Base-by-base conservation (phyloP, 192 early-diverging fungal species). In the Diversispora eburnea region DNA sequence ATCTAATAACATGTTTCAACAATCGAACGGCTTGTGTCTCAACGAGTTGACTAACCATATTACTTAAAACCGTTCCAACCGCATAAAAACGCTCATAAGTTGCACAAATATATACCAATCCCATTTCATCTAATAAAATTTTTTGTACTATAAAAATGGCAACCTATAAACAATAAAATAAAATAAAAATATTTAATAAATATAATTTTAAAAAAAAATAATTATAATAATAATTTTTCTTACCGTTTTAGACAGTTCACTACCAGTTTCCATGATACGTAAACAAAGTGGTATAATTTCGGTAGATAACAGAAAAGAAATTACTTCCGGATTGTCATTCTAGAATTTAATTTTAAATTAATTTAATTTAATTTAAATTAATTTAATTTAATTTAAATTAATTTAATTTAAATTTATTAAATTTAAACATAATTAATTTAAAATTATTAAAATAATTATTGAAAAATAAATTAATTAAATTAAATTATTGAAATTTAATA, bases 81-180 rank as follows among this genome's bases (percentile, higher is more conserved):
- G 96, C 96, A 74, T 93, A 95, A 78, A 99, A 93, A 6, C 97
- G 88, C 57, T 94, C 92, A 66, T 93, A 93, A 15, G 92, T 94
- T 75, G 94, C 92, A 76, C 93, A 94, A 63, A 94, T 93, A 76
- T 94, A 94, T 61, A 81, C 85, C 58, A 99, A 85, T 2, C 97
- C 97, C 73, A 92, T 91, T 41, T 98, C 95, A 78, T 98, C 95
- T 54, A 94, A 80, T 33, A 99, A 86, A 41, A 99, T 98, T 73
- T 97, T 94, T 80, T 99, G 96, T 49, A 99, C 95, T 72, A 99
- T 97, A 81, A 99, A 98, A 33, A 96, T 99, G n/a, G 97, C 97
- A 47, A 99, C 79, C 79, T 75, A 77, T 57, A n/a, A 17, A 43
- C 51, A 17, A 2, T 20, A 80, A 76, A 77, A 51, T 15, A 12